These are phyloP conservation scores for Nasturtium officinale DNA, from an alignment of 345 rosid genomes.

Conservation along the genomic window DNA sequence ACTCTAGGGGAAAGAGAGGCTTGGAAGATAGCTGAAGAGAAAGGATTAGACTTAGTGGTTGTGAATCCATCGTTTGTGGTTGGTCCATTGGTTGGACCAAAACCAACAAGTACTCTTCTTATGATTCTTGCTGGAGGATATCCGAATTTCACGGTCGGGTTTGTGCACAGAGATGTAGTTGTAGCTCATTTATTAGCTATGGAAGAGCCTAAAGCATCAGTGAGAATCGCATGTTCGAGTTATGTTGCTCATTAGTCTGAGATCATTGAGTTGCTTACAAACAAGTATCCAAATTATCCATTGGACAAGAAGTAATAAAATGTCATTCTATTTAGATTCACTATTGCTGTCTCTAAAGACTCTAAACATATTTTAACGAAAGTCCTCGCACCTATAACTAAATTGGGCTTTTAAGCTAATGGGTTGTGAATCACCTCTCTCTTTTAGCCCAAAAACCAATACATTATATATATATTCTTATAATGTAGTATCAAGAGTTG, in stretches of 20 bases:
- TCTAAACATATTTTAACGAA: neutral
- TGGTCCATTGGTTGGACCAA: constrained; percentile 83
- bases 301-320: constrained; percentile 22
- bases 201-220: constrained; percentile 72
- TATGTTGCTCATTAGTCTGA: constrained; percentile 80
- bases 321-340: neutral
- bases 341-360: neutral
- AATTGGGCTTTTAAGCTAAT: neutral
- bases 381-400: neutral
- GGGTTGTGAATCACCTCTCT: neutral
- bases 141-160: constrained; percentile 73
- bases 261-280: constrained; percentile 67
- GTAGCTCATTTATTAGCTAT: constrained; percentile 73
- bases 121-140: constrained; percentile 63
- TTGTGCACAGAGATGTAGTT: constrained; percentile 82
- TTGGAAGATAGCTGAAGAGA: constrained; percentile 75
- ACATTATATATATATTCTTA: neutral
- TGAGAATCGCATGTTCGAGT: constrained; percentile 74
- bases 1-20: constrained; percentile 77
- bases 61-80: constrained; percentile 85
- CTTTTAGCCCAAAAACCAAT: neutral
- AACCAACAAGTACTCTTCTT: constrained; percentile 77
- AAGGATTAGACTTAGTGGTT: constrained; percentile 69
- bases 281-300: constrained; percentile 61
- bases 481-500: neutral